Evolutionary conservation across 192 early-diverging fungal species (phyloP).

Genomic region (Coemansia sp.): DNA sequence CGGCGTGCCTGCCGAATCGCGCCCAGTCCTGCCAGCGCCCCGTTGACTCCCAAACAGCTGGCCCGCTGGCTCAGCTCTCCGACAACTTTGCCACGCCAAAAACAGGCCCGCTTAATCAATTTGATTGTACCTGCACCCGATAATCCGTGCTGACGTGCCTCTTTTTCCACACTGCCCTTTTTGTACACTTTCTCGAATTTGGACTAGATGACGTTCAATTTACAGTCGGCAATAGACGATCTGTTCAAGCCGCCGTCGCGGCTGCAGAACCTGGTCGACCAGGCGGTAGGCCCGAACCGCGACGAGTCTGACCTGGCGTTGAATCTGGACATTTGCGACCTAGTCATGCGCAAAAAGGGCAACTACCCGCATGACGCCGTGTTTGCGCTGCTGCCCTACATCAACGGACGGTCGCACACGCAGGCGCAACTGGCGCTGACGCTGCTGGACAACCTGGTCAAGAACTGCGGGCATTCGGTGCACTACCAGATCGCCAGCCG

Average conservation of each 20-base stretch:
- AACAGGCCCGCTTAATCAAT: too few species aligned
- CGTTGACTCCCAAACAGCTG: too few species aligned
- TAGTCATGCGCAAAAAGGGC: constrained; percentile 86
- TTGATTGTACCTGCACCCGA: too few species aligned
- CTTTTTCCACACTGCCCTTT: too few species aligned
- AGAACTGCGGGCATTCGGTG: constrained; percentile 98
- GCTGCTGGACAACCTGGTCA: constrained; percentile 95
- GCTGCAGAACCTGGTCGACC: constrained; percentile 59
- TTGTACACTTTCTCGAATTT: neutral
- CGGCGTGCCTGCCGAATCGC: too few species aligned
- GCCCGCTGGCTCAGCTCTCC: too few species aligned
- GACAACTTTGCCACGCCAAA: too few species aligned
- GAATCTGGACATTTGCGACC: constrained; percentile 93
- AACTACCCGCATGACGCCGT: constrained; percentile 58
- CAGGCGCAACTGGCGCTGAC: constrained; percentile 48
- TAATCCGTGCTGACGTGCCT: too few species aligned
- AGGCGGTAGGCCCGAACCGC: constrained; percentile 68
- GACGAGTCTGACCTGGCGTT: constrained; percentile 77
- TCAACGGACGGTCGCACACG: constrained; percentile 45
- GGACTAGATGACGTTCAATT: constrained; percentile 36
- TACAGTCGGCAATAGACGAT: constrained; percentile 41
- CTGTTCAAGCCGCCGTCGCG: constrained; percentile 46
- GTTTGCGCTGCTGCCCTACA: constrained; percentile 37
- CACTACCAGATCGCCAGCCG: constrained; percentile 93
- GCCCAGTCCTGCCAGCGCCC: too few species aligned